phyloP scores from a whole-genome alignment of 306 rosid species.

The Casuarina equisetifolia region DNA sequence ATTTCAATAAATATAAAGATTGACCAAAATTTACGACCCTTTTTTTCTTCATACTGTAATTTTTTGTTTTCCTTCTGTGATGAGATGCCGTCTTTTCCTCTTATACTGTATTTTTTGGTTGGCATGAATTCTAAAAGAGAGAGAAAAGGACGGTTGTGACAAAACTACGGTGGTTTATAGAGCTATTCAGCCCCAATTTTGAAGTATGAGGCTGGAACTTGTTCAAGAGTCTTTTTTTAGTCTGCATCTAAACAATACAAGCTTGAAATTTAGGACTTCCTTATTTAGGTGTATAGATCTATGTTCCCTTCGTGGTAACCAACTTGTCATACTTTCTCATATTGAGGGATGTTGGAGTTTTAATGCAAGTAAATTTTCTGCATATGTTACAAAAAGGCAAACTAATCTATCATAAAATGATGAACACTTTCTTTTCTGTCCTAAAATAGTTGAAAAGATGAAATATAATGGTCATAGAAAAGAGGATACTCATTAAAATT shows the following conservation, averaged over 20 bases:
- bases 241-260: not conserved
- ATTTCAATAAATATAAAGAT: not conserved
- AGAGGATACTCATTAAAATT: not conserved
- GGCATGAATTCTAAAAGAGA: not conserved
- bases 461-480: not conserved
- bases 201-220: not conserved
- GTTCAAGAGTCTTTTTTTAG: not conserved
- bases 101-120: not conserved
- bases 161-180: not conserved
- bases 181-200: not conserved
- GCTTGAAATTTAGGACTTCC: not conserved
- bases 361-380: not conserved
- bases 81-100: not conserved
- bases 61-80: not conserved
- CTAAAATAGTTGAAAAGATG: not conserved
- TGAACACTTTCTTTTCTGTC: not conserved
- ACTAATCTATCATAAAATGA: not conserved
- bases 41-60: too few relatives aligned
- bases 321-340: not conserved
- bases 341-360: not conserved
- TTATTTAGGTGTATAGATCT: not conserved
- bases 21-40: not conserved
- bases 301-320: not conserved
- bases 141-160: not conserved
- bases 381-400: not conserved